Evolutionary conservation across 202 grass and related monocot genomes (phyloP).

Genomic region (Carex sylvatica): DNA sequence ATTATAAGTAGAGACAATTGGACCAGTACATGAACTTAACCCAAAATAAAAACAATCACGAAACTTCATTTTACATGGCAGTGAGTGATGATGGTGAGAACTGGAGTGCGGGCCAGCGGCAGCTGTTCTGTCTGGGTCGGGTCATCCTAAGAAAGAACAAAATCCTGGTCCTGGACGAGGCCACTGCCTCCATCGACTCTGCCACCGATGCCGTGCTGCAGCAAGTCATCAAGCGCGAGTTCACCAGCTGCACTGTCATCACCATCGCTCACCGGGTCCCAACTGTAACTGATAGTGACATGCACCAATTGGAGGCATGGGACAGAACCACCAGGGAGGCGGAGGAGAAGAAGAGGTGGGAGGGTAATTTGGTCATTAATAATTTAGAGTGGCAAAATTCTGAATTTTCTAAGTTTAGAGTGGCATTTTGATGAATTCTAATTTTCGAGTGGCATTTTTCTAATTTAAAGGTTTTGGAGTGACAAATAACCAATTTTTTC

Average conservation of each 20-base stretch:
- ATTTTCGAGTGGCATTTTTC: too few relatives aligned
- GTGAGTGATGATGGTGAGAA: constrained; percentile 88
- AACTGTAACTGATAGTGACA: constrained; percentile 85
- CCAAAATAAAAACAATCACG: background rate
- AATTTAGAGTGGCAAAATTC: too few relatives aligned
- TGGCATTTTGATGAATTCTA: too few relatives aligned
- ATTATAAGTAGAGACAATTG: background rate
- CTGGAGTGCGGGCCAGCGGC: constrained; percentile 86
- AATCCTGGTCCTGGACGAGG: constrained; percentile 87
- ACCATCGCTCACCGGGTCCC: constrained; percentile 92
- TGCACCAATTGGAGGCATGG: too few relatives aligned
- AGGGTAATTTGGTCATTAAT: too few relatives aligned
- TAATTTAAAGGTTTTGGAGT: too few relatives aligned
- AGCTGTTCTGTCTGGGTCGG: constrained; percentile 90
- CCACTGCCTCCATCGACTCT: constrained; percentile 85
- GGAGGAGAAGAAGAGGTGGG: too few relatives aligned
- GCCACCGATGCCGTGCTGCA: constrained; percentile 84
- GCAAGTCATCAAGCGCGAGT: constrained; percentile 75
- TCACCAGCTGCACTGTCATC: constrained; percentile 72
- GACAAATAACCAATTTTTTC: too few relatives aligned
- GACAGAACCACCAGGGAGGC: too few relatives aligned
- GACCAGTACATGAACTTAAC: background rate
- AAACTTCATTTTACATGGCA: constrained; percentile 13
- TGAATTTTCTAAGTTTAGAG: too few relatives aligned
- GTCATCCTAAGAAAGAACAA: constrained; percentile 73